Evolutionary conservation across 345 rosid genomes (phyloP).

Genomic region (Rubroshorea leprosula): DNA sequence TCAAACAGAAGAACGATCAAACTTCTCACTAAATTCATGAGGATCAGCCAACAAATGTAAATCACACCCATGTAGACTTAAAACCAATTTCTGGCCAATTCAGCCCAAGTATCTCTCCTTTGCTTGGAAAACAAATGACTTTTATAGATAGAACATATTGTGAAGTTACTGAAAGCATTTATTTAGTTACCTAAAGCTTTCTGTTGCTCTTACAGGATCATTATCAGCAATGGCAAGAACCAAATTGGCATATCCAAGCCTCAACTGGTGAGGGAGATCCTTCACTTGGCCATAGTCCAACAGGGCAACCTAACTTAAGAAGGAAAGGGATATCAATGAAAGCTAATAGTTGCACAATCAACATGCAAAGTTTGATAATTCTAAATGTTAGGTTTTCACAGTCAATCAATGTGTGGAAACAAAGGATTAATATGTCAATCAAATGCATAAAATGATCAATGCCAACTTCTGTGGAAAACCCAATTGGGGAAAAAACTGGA

Average conservation of each 20-base stretch:
- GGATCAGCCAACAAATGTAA: too few relatives aligned
- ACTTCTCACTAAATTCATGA: conserved; percentile 41
- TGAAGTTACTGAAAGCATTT: conserved; percentile 8
- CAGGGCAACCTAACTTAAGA: conserved; percentile 64
- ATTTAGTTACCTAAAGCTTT: conserved; percentile 69
- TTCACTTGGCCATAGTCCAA: conserved; percentile 96
- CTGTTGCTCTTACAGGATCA: conserved; percentile 48
- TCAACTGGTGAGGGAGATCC: conserved; percentile 77
- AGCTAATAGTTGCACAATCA: conserved; percentile 18
- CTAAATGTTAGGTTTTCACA: conserved; percentile 49
- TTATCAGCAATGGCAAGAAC: conserved; percentile 81
- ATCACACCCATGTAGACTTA: too few relatives aligned
- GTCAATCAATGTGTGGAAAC: too few relatives aligned
- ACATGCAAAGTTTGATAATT: conserved; percentile 2
- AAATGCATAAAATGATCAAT: too few relatives aligned
- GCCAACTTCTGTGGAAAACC: too few relatives aligned
- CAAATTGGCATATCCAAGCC: conserved; percentile 86
- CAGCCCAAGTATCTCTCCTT: conserved; percentile 11
- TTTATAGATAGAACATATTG: not conserved
- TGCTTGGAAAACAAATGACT: conserved; percentile 3
- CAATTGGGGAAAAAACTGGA: too few relatives aligned
- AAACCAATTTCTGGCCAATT: too few relatives aligned
- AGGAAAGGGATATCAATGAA: conserved; percentile 18
- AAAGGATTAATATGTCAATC: too few relatives aligned
- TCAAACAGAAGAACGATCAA: not conserved